Base-by-base conservation (phyloP, 306 rosid genomes). In the Carpinus fangiana region DNA sequence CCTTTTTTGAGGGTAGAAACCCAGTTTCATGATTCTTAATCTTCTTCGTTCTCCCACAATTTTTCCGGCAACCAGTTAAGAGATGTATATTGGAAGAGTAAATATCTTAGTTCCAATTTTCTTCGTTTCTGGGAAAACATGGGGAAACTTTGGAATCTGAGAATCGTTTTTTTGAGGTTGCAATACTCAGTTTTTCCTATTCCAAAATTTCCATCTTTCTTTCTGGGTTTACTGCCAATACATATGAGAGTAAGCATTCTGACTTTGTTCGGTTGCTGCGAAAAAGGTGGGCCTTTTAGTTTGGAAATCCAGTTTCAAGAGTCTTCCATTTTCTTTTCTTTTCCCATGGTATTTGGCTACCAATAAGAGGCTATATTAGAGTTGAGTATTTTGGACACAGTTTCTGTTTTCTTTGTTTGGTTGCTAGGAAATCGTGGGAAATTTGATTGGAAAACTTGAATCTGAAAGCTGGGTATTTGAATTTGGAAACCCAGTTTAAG, bases 401-500 rank as follows among this genome's bases (percentile, higher is more conserved):
- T 31, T 45, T 20, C 26, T n/a, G 28, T 23, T 78, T 36, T 3
- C 14, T 38, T 36, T 38, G 3, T 5, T 64, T 36, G 72, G 28
- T 38, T 18, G 26, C 72, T 66, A 18, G 28, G 51, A 66, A 41
- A 66, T 41, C 12, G 14, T 41, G 72, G 72, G 28, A 41, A 41
- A 59, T 6, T 59, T 23, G 11, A 59, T 59, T 59, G 26, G 21
- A 62, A 62, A 62, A 17, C 14, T 57, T 57, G 65, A 38, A 64
- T 17, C 46, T 64, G 18, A 18, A 67, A 34, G 45, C 47, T 1
- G 51, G 31, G 51, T 17, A 43, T 18, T 54, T 1, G 50, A 26
- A 18, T 23, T 12, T 12, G 18, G 57, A 73, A 52, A 73, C 81
- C 84, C 43, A 28, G 43, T 38, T 74, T 26, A 53, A 51, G 48